Base-by-base conservation (phyloP, 2,329 filamentous ascomycete species). In the Emericellopsis cladophorae region DNA sequence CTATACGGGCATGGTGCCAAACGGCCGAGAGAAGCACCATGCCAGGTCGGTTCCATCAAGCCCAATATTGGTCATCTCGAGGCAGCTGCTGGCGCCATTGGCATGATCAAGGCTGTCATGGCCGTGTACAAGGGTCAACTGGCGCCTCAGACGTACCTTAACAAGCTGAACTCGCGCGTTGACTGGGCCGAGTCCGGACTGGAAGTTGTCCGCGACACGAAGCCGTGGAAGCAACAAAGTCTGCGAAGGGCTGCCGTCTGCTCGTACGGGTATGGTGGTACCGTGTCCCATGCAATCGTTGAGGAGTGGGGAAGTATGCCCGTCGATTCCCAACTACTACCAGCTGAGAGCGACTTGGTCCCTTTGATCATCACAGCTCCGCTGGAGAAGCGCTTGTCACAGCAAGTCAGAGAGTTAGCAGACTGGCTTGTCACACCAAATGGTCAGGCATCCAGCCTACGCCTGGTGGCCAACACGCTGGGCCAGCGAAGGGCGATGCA, bases 91-190 rank as follows among this genome's bases (percentile, higher is more conserved):
- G 67, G 69, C 22, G 62, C 70, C 21, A 59, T 62, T 1, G 61
- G 60, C 4, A 51, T 72, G 18, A 65, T 72, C 45, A 73, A 73
- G 50, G 60, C 65, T 0, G 60, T 65, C 1, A 47, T 72, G 40
- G 67, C 66, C 57, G 54, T 72, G 32, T 37, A 44, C 5, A 40
- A 43, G 2, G 40, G 45, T 2, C 22, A 23, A 5, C 52, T 65
- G 6, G 56, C 60, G 0, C 47, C 54, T 0, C 60, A 65, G 41
- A 52, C 58, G 5, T 29, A 12, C 15, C 32, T 40, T 4, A 15
- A 36, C 15, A 44, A 40, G 12, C 40, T 37, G 11, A 44, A 39
- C 32, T 16, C 43, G 11, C 39, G 39, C 16, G 26, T 44, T 14
- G 40, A 41, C 40, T 42, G 40, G 40, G 22, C 12, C 5, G 37